Conservation (phyloP, 345 rosid species). For the Pugionium dolabratum region DNA sequence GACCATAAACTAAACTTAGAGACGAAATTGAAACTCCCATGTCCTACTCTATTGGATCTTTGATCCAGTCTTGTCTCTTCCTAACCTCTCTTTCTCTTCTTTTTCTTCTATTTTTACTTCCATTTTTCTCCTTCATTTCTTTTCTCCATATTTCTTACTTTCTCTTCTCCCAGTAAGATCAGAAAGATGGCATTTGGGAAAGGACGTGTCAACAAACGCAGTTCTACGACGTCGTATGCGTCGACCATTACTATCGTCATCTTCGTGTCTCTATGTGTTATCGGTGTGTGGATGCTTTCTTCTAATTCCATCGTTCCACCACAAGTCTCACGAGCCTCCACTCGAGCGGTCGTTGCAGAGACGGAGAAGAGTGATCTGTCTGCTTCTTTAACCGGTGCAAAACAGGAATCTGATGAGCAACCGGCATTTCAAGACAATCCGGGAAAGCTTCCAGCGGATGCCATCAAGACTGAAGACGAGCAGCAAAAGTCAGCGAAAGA, state of each 20-base stretch:
- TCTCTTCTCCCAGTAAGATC: neutral
- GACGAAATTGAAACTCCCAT: slow-evolving; percentile 38
- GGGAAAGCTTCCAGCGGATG: slow-evolving; percentile 81
- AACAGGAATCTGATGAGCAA: slow-evolving; percentile 39
- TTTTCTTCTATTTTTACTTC: slow-evolving; percentile 28
- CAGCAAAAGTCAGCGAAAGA: slow-evolving; percentile 33
- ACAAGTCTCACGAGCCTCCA: slow-evolving; percentile 40
- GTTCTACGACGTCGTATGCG: slow-evolving; percentile 52
- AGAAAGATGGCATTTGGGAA: slow-evolving; percentile 55
- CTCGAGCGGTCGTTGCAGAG: slow-evolving; percentile 33
- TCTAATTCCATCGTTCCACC: slow-evolving; percentile 51
- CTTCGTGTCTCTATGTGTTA: slow-evolving; percentile 62
- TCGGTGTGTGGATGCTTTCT: slow-evolving; percentile 83
- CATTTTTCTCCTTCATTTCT: slow-evolving; percentile 14
- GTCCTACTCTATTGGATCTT: slow-evolving; percentile 64
- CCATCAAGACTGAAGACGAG: slow-evolving; percentile 61
- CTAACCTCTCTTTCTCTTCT: slow-evolving; percentile 42
- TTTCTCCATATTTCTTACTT: too few relatives aligned
- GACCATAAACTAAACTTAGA: slow-evolving; percentile 35
- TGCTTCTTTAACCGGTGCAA: slow-evolving; percentile 24
- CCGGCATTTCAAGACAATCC: slow-evolving; percentile 74
- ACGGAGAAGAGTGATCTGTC: slow-evolving; percentile 34
- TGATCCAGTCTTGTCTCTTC: slow-evolving; percentile 49
- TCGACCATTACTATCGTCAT: slow-evolving; percentile 67
- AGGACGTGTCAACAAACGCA: slow-evolving; percentile 56